Conservation (phyloP, 2,329 filamentous ascomycete genomes). For the Fusarium robinianum region DNA sequence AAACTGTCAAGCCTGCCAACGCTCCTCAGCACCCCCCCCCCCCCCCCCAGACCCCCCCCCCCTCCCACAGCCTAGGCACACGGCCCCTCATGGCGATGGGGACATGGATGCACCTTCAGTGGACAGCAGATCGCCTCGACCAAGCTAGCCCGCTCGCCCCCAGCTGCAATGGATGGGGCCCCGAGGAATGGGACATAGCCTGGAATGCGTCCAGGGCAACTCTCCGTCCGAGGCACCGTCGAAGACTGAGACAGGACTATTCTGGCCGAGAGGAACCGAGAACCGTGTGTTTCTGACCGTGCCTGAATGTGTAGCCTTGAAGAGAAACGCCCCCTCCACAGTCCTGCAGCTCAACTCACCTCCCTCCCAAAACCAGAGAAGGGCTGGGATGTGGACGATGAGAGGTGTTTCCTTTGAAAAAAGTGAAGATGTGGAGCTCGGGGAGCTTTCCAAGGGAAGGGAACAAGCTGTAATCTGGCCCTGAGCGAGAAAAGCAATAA, state of each 20-base stretch:
- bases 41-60: constrained; percentile 6
- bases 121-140: constrained; percentile 16
- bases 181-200: constrained; percentile 31
- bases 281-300: constrained; percentile 25
- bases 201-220: constrained; percentile 35
- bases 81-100: constrained; percentile 5
- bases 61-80: neutral
- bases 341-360: constrained; percentile 12
- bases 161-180: constrained; percentile 27
- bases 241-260: constrained; percentile 39
- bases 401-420: constrained; percentile 11
- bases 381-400: constrained; percentile 4
- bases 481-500: constrained; percentile 24
- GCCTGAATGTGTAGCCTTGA: constrained; percentile 20
- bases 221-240: constrained; percentile 33
- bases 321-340: constrained; percentile 23
- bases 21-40: constrained; percentile 6
- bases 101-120: constrained; percentile 8
- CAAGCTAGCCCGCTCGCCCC: constrained; percentile 27
- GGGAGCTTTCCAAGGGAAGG: constrained; percentile 10
- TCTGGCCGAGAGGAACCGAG: constrained; percentile 31
- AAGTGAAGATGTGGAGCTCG: constrained; percentile 31
- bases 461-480: constrained; percentile 15
- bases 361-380: constrained; percentile 18
- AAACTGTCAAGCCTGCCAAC: constrained; percentile 22